Evolutionary conservation across 2,329 filamentous ascomycete genomes (phyloP).

Genomic region (Penicillium fuscoglaucum): DNA sequence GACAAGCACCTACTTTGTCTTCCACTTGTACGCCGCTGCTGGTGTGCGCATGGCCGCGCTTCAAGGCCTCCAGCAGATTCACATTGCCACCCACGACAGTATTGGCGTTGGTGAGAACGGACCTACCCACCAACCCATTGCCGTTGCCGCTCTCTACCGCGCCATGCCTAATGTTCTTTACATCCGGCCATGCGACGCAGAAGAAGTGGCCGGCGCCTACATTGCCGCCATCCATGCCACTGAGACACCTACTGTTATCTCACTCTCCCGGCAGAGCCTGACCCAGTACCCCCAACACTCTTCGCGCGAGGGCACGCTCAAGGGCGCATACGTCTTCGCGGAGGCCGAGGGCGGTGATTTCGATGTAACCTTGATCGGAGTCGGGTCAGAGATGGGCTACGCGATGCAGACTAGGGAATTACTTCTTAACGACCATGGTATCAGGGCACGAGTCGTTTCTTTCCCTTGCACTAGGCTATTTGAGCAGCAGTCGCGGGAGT

Average conservation of each 20-base stretch:
- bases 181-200: slow-evolving; percentile 60
- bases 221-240: slow-evolving; percentile 44
- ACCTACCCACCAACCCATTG: slow-evolving; percentile 64
- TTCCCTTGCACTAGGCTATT: slow-evolving; percentile 53
- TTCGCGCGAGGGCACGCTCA: slow-evolving; percentile 38
- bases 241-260: slow-evolving; percentile 46
- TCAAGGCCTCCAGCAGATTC: slow-evolving; percentile 56
- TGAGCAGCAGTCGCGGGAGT: slow-evolving; percentile 46
- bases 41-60: slow-evolving; percentile 63
- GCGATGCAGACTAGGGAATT: slow-evolving; percentile 45
- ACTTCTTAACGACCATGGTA: slow-evolving; percentile 32
- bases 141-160: slow-evolving; percentile 57
- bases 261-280: slow-evolving; percentile 45
- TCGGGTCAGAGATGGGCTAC: slow-evolving; percentile 51
- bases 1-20: slow-evolving; percentile 64
- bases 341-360: slow-evolving; percentile 35
- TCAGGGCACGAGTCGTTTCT: slow-evolving; percentile 44
- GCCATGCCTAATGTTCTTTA: slow-evolving; percentile 64
- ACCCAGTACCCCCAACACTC: slow-evolving; percentile 42
- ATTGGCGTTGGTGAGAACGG: slow-evolving; percentile 63
- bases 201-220: slow-evolving; percentile 53
- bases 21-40: slow-evolving; percentile 59
- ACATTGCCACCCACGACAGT: slow-evolving; percentile 62
- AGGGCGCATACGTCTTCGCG: slow-evolving; percentile 44
- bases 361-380: slow-evolving; percentile 49